These are phyloP conservation scores for Coemansia nantahalensis DNA, from an alignment of 192 early-diverging fungal genomes.

Conservation along the genomic window DNA sequence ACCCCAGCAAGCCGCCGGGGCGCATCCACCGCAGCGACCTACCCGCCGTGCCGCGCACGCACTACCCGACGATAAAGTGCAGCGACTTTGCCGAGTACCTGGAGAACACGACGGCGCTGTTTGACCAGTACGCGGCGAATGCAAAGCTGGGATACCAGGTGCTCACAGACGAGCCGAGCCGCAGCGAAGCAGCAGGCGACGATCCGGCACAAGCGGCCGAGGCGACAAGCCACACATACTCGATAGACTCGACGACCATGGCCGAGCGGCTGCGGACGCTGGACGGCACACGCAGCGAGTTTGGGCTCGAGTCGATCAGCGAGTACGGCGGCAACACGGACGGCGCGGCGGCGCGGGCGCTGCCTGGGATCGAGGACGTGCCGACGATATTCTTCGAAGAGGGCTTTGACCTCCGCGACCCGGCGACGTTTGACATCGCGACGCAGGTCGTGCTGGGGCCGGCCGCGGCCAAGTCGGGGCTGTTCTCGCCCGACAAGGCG, in stretches of 20 bases:
- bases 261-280: slow-evolving; percentile 48
- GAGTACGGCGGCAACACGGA: slow-evolving; percentile 30
- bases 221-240: slow-evolving; percentile 45
- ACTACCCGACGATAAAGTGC: slow-evolving; percentile 57
- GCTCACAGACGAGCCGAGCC: slow-evolving; percentile 51
- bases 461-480: slow-evolving; percentile 47
- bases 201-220: slow-evolving; percentile 39
- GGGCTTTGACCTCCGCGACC: slow-evolving; percentile 85
- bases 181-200: slow-evolving; percentile 54
- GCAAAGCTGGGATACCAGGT: slow-evolving; percentile 50
- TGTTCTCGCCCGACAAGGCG: slow-evolving; percentile 45
- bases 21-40: slow-evolving; percentile 53
- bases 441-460: slow-evolving; percentile 66
- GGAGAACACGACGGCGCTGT: slow-evolving; percentile 65
- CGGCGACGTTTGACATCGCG: slow-evolving; percentile 81
- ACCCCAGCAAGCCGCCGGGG: slow-evolving; percentile 46
- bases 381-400: slow-evolving; percentile 86
- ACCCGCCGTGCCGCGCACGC: slow-evolving; percentile 49
- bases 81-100: slow-evolving; percentile 89
- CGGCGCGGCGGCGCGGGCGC: slow-evolving; percentile 5
- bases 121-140: slow-evolving; percentile 79
- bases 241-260: slow-evolving; percentile 54
- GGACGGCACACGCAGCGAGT: slow-evolving; percentile 54
- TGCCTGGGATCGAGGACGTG: slow-evolving; percentile 77
- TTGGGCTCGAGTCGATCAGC: slow-evolving; percentile 51